Evolutionary conservation across 768 basidiomycete genomes (phyloP).

Genomic region (Chalciporus chontae): DNA sequence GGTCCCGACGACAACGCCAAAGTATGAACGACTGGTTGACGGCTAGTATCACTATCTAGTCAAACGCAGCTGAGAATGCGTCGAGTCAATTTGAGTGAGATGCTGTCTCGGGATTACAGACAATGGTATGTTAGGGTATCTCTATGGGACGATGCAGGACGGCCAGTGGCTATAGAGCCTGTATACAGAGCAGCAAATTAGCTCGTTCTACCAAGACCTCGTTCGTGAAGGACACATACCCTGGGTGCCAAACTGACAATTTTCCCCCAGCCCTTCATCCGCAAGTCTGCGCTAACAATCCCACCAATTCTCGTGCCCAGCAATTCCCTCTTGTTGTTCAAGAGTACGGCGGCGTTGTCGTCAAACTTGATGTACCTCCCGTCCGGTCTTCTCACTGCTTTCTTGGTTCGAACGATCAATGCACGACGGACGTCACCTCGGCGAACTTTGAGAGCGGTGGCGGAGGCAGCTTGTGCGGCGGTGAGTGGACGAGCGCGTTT

Average conservation of each 20-base stretch:
- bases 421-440: conserved; percentile 94
- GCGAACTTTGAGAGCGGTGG: conserved; percentile 85
- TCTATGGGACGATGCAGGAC: background rate
- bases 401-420: conserved; percentile 91
- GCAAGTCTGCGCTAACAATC: conserved; percentile 86
- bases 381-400: conserved; percentile 80
- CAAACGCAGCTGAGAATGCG: too few species aligned
- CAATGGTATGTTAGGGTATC: conserved; percentile 9
- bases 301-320: conserved; percentile 92
- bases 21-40: too few species aligned
- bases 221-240: conserved; percentile 37
- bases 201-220: background rate
- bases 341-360: conserved; percentile 91
- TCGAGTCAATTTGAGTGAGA: background rate
- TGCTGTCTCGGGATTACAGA: background rate
- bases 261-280: conserved; percentile 93
- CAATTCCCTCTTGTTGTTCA: conserved; percentile 97
- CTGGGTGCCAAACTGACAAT: conserved; percentile 90
- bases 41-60: too few species aligned
- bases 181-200: background rate
- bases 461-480: conserved; percentile 58
- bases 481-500: conserved; percentile 85
- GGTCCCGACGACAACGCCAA: too few species aligned
- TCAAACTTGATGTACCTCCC: conserved; percentile 88
- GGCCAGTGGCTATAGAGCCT: conserved; percentile 17